phyloP scores from a whole-genome alignment of 306 rosid genomes.

The Morella rubra region DNA sequence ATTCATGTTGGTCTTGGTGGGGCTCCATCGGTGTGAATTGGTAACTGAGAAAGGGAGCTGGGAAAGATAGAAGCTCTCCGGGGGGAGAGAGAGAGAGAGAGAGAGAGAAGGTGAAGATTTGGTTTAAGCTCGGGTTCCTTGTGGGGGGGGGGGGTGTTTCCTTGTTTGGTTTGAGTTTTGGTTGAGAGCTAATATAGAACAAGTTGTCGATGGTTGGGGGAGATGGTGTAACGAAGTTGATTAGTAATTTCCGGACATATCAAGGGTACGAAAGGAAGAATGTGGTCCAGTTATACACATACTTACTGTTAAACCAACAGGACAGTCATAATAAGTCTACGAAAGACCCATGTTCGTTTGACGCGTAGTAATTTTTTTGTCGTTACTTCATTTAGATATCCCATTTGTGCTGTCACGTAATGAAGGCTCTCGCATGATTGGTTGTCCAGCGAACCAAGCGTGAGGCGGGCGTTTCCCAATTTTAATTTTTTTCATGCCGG shows the following conservation, averaged over 20 bases:
- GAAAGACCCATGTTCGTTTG: background rate
- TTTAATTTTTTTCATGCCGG: background rate
- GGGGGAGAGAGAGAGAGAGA: constrained; percentile 10
- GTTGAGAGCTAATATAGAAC: constrained; percentile 31
- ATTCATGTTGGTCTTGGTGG: constrained; percentile 24
- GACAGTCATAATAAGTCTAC: background rate
- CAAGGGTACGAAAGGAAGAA: constrained; percentile 1
- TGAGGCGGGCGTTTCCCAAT: background rate
- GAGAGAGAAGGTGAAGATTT: constrained; percentile 18
- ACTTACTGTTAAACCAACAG: background rate
- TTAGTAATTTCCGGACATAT: too few relatives aligned
- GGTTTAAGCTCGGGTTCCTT: constrained; percentile 17
- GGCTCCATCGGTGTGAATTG: constrained; percentile 30
- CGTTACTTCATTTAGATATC: too few relatives aligned
- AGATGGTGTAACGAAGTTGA: background rate
- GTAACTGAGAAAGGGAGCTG: constrained; percentile 15
- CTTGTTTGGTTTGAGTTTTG: constrained; percentile 38
- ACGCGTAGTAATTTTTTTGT: background rate
- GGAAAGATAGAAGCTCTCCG: background rate
- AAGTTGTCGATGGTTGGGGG: constrained; percentile 13
- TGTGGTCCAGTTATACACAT: background rate
- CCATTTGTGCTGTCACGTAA: too few relatives aligned
- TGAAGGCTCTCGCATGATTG: background rate
- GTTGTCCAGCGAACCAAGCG: background rate
- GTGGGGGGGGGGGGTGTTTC: constrained; percentile 21